Evolutionary conservation across 2,329 filamentous ascomycete species (phyloP).

Genomic region (Fusarium anguioides): DNA sequence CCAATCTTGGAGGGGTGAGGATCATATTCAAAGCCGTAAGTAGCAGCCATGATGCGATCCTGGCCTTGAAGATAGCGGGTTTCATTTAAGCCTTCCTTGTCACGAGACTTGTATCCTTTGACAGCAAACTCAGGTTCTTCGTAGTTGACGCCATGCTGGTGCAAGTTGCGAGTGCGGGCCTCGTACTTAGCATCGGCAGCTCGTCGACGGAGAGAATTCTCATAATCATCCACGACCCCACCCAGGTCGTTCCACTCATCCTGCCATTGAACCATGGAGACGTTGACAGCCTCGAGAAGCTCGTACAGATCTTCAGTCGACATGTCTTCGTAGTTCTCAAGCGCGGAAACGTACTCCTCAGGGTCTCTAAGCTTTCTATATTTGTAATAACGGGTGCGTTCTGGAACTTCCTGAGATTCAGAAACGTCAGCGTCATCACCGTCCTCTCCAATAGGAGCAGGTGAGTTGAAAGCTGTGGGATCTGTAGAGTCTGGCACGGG

Average conservation of each 20-base stretch:
- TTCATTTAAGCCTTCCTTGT: constrained; percentile 57
- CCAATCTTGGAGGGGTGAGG: constrained; percentile 67
- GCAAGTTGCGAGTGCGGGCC: constrained; percentile 56
- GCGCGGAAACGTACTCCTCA: constrained; percentile 59
- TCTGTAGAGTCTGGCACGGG: constrained; percentile 54
- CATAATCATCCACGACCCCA: constrained; percentile 66
- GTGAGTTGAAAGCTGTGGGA: constrained; percentile 53
- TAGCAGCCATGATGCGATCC: constrained; percentile 68
- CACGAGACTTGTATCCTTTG: constrained; percentile 63
- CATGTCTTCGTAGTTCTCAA: constrained; percentile 64
- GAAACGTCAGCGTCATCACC: constrained; percentile 51
- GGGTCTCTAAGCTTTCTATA: constrained; percentile 64
- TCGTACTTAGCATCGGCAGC: constrained; percentile 61
- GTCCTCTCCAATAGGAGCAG: constrained; percentile 52
- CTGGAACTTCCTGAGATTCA: constrained; percentile 50
- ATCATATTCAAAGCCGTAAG: constrained; percentile 72
- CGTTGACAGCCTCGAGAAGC: constrained; percentile 57
- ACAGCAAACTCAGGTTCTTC: constrained; percentile 65
- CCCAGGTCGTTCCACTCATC: constrained; percentile 63
- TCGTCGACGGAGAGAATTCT: constrained; percentile 64
- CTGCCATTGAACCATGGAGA: constrained; percentile 63
- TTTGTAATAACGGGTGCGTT: constrained; percentile 50
- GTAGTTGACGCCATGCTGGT: constrained; percentile 56
- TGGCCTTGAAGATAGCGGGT: constrained; percentile 62
- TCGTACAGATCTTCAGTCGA: constrained; percentile 58